Conservation (phyloP, 805 yeast species). For the Candida cerambycidarum region DNA sequence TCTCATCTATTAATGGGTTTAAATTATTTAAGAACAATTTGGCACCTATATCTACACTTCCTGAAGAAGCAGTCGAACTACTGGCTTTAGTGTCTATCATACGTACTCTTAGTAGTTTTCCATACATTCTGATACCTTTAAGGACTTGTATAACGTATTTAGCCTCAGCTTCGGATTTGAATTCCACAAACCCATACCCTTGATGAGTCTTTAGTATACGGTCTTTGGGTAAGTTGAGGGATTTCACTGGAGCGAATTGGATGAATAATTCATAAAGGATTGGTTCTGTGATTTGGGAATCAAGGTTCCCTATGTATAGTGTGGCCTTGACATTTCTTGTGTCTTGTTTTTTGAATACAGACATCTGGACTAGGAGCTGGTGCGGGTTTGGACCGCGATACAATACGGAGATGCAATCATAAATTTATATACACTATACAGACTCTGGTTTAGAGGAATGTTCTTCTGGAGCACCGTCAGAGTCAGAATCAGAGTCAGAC, state of each 20-base stretch:
- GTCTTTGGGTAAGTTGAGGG: slow-evolving; percentile 77
- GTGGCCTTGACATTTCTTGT: slow-evolving; percentile 64
- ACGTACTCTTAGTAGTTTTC: slow-evolving; percentile 49
- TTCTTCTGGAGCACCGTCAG: slow-evolving; percentile 33
- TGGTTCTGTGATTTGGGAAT: slow-evolving; percentile 67
- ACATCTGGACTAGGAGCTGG: slow-evolving; percentile 4
- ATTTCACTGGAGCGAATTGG: slow-evolving; percentile 78
- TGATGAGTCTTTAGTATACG: slow-evolving; percentile 67
- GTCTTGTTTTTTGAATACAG: slow-evolving; percentile 37
- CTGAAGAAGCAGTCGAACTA: slow-evolving; percentile 12
- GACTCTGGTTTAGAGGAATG: slow-evolving; percentile 20
- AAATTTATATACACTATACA: neutral
- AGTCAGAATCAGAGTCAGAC: slow-evolving; percentile 17
- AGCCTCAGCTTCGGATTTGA: slow-evolving; percentile 57
- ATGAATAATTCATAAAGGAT: slow-evolving; percentile 77
- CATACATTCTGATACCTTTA: slow-evolving; percentile 60
- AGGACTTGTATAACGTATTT: slow-evolving; percentile 65
- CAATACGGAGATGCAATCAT: too few species aligned
- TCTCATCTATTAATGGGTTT: slow-evolving; percentile 64
- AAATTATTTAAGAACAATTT: slow-evolving; percentile 57
- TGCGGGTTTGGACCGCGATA: too few species aligned
- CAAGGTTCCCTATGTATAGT: slow-evolving; percentile 80
- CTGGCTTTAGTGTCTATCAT: slow-evolving; percentile 14
- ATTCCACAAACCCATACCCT: slow-evolving; percentile 88
- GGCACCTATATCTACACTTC: slow-evolving; percentile 48